A percentile compares a stretch with the other conserved stretches of the same genome.
Conservation (phyloP, 192 early-diverging fungal species). For the Paraglomus occultum region DNA sequence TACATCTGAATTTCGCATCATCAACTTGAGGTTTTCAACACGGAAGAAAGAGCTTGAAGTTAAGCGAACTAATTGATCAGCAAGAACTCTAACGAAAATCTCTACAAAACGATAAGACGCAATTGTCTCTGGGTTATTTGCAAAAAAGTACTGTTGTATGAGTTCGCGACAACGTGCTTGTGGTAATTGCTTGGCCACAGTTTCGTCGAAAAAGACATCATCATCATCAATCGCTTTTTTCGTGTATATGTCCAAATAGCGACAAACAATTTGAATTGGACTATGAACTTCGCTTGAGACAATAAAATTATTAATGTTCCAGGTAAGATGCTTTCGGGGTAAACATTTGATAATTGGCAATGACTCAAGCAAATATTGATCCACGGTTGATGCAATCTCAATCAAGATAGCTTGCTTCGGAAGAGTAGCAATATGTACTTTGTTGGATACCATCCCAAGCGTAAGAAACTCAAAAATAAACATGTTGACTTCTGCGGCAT, state of each 20-base stretch:
- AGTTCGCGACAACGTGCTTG: slow-evolving; percentile 4
- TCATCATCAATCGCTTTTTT: not conserved
- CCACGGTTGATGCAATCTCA: slow-evolving; percentile 23
- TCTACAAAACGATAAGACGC: slow-evolving; percentile 28
- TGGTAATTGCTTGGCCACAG: not conserved
- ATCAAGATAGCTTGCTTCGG: slow-evolving; percentile 9
- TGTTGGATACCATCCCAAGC: slow-evolving; percentile 6
- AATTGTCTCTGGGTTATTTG: slow-evolving; percentile 3
- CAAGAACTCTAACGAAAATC: slow-evolving; percentile 30
- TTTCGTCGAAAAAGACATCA: slow-evolving; percentile 19
- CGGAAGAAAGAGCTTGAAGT: slow-evolving; percentile 25
- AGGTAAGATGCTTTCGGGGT: not conserved
- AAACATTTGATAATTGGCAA: slow-evolving; percentile 10
- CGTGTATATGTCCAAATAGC: slow-evolving; percentile 10
- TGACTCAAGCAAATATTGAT: slow-evolving; percentile 23
- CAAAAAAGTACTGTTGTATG: slow-evolving; percentile 26
- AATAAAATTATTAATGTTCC: slow-evolving; percentile 21
- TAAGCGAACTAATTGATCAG: slow-evolving; percentile 31
- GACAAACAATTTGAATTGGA: slow-evolving; percentile 28
- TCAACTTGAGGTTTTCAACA: slow-evolving; percentile 18
- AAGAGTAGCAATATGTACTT: slow-evolving; percentile 10
- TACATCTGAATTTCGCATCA: slow-evolving; percentile 1
- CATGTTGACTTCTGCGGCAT: slow-evolving; percentile 12
- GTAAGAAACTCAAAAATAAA: slow-evolving; percentile 23
- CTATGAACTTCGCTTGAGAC: slow-evolving; percentile 21